Percentiles rank a stretch among this genome's conserved stretches.
These are phyloP conservation scores for Arthrobotrys iridis DNA, from an alignment of 2,329 filamentous ascomycete species.

Conservation along the genomic window DNA sequence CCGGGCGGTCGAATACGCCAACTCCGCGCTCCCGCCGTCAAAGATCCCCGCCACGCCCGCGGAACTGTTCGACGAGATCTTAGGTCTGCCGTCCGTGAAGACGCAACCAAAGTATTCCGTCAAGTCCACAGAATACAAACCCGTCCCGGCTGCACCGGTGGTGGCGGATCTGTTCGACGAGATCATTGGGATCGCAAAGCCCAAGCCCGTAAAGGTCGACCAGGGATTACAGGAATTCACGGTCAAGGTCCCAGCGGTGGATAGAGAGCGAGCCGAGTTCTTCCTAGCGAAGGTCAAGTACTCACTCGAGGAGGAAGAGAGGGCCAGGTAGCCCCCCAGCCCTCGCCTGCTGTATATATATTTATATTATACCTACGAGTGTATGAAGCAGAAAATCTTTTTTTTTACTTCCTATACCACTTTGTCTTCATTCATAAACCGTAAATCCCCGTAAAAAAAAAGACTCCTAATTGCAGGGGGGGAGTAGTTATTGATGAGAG, in stretches of 20 bases:
- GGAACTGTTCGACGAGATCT: slow-evolving; percentile 81
- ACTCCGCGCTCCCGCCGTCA: slow-evolving; percentile 76
- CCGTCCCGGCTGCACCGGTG: slow-evolving; percentile 59
- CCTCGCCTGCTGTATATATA: too few relatives aligned
- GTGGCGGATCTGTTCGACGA: slow-evolving; percentile 84
- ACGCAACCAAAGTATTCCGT: slow-evolving; percentile 73
- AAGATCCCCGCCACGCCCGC: slow-evolving; percentile 69
- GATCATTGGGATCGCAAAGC: slow-evolving; percentile 67
- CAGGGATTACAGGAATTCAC: slow-evolving; percentile 78
- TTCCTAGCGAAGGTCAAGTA: slow-evolving; percentile 89
- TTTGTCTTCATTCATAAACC: too few relatives aligned
- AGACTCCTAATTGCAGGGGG: too few relatives aligned
- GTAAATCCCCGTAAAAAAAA: too few relatives aligned
- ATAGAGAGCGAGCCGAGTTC: slow-evolving; percentile 80
- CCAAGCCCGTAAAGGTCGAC: slow-evolving; percentile 62
- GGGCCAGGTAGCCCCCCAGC: too few relatives aligned
- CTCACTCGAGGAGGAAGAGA: slow-evolving; percentile 83
- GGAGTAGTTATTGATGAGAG: too few relatives aligned
- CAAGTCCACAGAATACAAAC: slow-evolving; percentile 64
- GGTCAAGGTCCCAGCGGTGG: slow-evolving; percentile 78
- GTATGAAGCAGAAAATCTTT: too few relatives aligned
- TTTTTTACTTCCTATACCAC: too few relatives aligned
- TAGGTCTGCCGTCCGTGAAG: slow-evolving; percentile 76
- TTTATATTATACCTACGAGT: too few relatives aligned
- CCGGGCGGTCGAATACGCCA: slow-evolving; percentile 85